Percentiles rank a stretch among this genome's conserved stretches.
phyloP scores from a whole-genome alignment of 345 rosid genomes.

The Iberis pinnata region DNA sequence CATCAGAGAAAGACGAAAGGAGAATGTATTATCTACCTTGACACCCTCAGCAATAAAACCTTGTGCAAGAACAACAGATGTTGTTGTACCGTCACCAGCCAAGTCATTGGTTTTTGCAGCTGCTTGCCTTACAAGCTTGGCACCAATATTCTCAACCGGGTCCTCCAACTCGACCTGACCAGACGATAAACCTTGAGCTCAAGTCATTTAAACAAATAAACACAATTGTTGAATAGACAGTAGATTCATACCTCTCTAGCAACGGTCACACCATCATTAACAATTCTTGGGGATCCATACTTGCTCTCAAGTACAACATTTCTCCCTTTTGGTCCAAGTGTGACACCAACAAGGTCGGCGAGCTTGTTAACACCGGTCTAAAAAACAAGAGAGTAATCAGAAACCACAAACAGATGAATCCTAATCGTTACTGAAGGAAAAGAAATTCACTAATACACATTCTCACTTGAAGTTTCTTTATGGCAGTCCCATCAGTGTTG shows the following conservation, averaged over 20 bases:
- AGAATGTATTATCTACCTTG: slow-evolving; percentile 56
- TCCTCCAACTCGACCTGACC: slow-evolving; percentile 89
- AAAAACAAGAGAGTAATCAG: background rate
- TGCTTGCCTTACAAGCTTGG: slow-evolving; percentile 93
- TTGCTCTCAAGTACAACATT: slow-evolving; percentile 99
- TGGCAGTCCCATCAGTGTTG: slow-evolving; percentile 85
- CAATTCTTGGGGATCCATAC: slow-evolving; percentile 94
- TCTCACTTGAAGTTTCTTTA: slow-evolving; percentile 81
- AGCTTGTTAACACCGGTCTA: slow-evolving; percentile 97
- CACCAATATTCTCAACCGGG: slow-evolving; percentile 98
- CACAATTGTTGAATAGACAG: background rate
- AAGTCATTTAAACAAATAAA: background rate
- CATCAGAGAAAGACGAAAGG: background rate
- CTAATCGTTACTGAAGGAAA: background rate
- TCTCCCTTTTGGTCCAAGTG: slow-evolving; percentile 96
- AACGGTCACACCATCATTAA: slow-evolving; percentile 96
- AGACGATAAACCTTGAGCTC: too few species aligned
- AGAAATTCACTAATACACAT: background rate
- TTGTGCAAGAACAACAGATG: slow-evolving; percentile 98
- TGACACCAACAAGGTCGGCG: slow-evolving; percentile 92
- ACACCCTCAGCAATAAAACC: slow-evolving; percentile 97
- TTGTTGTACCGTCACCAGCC: slow-evolving; percentile 98
- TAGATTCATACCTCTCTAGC: slow-evolving; percentile 67
- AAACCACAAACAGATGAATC: background rate
- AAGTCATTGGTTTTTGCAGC: too few species aligned